Base-by-base conservation (phyloP, 2,329 filamentous ascomycete species). In the Aureobasidium uvarum region DNA sequence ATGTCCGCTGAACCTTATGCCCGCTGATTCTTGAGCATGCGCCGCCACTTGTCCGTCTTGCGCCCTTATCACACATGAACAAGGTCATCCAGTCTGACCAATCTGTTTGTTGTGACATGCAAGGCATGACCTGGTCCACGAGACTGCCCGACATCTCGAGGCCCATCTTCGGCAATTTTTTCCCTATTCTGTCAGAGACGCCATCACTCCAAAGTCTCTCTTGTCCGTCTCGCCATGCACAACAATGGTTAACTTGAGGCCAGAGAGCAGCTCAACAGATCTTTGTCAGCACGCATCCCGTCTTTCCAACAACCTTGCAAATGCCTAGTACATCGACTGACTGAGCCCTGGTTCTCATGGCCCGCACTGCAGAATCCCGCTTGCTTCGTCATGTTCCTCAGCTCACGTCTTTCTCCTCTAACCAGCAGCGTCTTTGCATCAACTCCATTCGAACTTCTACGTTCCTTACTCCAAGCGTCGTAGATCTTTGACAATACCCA, bases 41-140 rank as follows among this genome's bases (percentile, higher is more conserved):
- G 36, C 50, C 50, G 28, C n/a, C n/a, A n/a, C n/a, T 46, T 33
- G 3, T 31, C 13, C 28, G 18, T 39, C 45, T 50, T 16, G n/a
- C 39, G 43, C 13, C 25, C 45, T 39, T 23, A 62, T 62, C 41
- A 62, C 58, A 14, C 58, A 45, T 28, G 16, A 5, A n/a, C 6
- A 10, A 13, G 8, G 5, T 16, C 25, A 10, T 59, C 39, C 41
- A 16, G 13, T 23, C n/a, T 36, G 41, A 38, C 31, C 23, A 20
- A 36, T 39, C 58, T 39, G 5, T 5, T 50, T 36, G 7, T 31
- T 50, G 31, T 50, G 28, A 13, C 25, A 52, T 25, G 18, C 59
- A 52, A 52, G 46, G 14, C 6, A 18, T 62, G 59, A 62, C 59
- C 33, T 33, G 48, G 10, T 8, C 38, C 59, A 62, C 46, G 16